Evolutionary conservation across 1,284 basidiomycete species (phyloP).

Genomic region (Ustilago nuda): DNA sequence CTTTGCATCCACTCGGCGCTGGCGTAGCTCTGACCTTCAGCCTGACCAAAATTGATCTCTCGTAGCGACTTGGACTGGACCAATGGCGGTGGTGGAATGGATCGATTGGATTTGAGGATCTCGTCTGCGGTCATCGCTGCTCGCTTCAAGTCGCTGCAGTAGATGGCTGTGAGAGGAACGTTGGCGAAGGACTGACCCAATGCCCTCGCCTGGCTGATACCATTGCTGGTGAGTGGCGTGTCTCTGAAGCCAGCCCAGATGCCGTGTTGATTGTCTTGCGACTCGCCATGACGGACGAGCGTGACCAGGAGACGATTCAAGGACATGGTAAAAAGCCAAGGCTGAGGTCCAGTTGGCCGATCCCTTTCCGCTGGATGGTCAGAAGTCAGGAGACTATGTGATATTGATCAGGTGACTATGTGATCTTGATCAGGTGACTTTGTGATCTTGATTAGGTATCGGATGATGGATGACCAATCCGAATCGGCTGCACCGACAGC

Average conservation of each 20-base stretch:
- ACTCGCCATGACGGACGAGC: slow-evolving; percentile 57
- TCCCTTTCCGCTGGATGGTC: background rate
- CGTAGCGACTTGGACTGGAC: slow-evolving; percentile 71
- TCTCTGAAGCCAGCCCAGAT: slow-evolving; percentile 87
- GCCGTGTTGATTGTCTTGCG: slow-evolving; percentile 70
- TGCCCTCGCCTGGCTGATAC: slow-evolving; percentile 86
- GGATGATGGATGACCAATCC: background rate
- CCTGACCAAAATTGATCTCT: slow-evolving; percentile 76
- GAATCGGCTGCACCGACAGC: background rate
- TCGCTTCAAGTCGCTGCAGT: slow-evolving; percentile 82
- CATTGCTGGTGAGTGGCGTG: slow-evolving; percentile 83
- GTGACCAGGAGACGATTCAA: slow-evolving; percentile 51
- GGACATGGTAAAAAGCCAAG: slow-evolving; percentile 16
- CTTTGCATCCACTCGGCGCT: slow-evolving; percentile 37
- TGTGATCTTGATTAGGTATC: background rate
- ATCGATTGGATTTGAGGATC: slow-evolving; percentile 72
- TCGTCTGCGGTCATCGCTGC: slow-evolving; percentile 79
- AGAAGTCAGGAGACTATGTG: background rate
- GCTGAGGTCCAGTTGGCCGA: background rate
- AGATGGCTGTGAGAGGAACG: slow-evolving; percentile 77
- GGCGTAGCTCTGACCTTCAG: slow-evolving; percentile 77
- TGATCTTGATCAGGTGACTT: background rate
- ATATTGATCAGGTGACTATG: background rate
- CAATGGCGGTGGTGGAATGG: slow-evolving; percentile 74
- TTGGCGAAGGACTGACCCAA: slow-evolving; percentile 77